Conservation (phyloP, 345 rosid genomes). For the Trapa bicornis region DNA sequence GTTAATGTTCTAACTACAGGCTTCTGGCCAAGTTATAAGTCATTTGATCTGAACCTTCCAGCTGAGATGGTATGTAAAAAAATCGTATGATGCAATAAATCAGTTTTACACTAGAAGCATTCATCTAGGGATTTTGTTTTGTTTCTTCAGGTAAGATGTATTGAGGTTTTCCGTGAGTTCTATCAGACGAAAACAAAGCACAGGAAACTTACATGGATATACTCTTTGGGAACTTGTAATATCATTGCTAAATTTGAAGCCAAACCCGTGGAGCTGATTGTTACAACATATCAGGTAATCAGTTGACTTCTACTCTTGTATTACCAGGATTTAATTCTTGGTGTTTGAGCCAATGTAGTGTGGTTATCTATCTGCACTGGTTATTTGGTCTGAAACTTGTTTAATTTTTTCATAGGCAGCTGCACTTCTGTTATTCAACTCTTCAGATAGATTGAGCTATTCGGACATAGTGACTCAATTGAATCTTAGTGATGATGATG, state of each 20-base stretch:
- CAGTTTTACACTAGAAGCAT: no score
- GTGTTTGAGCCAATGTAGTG: neutral
- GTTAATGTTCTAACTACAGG: slow-evolving; percentile 86
- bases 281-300: slow-evolving; percentile 70
- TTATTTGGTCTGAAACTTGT: neutral
- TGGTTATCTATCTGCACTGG: neutral
- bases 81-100: no score
- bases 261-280: slow-evolving; percentile 50
- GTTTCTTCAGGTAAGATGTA: slow-evolving; percentile 49
- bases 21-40: slow-evolving; percentile 86
- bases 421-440: slow-evolving; percentile 69
- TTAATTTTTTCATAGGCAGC: slow-evolving; percentile 46
- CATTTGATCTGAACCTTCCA: slow-evolving; percentile 70
- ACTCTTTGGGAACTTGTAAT: slow-evolving; percentile 52
- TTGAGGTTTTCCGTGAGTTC: slow-evolving; percentile 52
- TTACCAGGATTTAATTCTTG: no score
- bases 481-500: slow-evolving; percentile 75
- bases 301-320: no score
- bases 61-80: slow-evolving; percentile 50
- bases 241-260: slow-evolving; percentile 51
- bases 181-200: slow-evolving; percentile 49
- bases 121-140: neutral
- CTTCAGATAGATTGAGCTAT: slow-evolving; percentile 64
- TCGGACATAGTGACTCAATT: slow-evolving; percentile 70
- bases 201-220: slow-evolving; percentile 65